Base-by-base conservation (phyloP, 768 basidiomycete genomes). In the Leccinum pellstonianum region DNA sequence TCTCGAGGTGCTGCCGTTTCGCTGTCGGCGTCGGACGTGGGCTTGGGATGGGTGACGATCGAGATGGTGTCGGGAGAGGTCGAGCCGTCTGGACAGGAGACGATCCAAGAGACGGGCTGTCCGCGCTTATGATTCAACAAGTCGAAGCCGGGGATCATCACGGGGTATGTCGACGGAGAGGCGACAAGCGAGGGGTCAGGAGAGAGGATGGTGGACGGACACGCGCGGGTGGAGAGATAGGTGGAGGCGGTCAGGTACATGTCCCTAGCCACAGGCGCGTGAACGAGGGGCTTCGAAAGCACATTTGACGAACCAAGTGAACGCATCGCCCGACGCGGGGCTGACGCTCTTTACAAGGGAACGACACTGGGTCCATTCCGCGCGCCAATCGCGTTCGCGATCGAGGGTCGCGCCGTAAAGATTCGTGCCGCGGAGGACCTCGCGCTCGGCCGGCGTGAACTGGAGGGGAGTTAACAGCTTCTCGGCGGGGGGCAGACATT, bases 121-220 rank as follows among this genome's bases (percentile, higher is more conserved):
- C 79, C 87, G 3, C 91, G 87, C 19, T 84, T 82, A 70, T 97
- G 95, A 68, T 98, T 97, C 53, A 96, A 77, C 5, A 86, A 76
- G 74, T 98, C 95, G 29, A 95, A 77, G 1, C 92, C 92, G 0
- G 96, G 95, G 41, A 98, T 79, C 33, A 98, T 83, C 11, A 97
- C 79, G 1, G 94, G 92, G 62, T 88, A 80, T 0, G 87, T 84
- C 8, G 79, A 73, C 0, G 81, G 73, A 1, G 80, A 78, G 12
- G 80, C 72, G 31, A 80, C 68, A 9, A 89, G 77, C 0, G 86
- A 79, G 6, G 88, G 84, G 0, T 52, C 47, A 66, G 79, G 19
- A 71, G 85, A 85, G 29, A 97, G 80, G 21, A 98, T 75, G 7
- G 86, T 85, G 0, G 95, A 97, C 0, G 95, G 92, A 68, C 97